Conservation (phyloP, 257 asterid genomes). For the Apocynum venetum region DNA sequence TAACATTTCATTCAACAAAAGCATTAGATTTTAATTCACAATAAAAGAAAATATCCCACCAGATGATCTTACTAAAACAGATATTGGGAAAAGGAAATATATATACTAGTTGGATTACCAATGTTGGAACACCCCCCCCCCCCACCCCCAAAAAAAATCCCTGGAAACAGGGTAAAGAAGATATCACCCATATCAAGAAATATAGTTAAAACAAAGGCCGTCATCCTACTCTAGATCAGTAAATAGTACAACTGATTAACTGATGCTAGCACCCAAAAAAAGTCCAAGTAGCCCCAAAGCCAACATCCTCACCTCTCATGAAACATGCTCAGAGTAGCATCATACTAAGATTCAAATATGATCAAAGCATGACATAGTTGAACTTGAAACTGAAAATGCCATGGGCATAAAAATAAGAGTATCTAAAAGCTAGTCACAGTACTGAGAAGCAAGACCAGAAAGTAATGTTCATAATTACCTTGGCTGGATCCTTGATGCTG, state of each 20-base stretch:
- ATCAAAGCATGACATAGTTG: not conserved
- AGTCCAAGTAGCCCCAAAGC: not conserved
- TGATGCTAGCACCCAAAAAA: not conserved
- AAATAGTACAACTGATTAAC: not conserved
- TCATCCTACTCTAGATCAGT: not conserved
- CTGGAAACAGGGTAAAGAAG: not conserved
- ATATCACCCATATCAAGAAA: not conserved
- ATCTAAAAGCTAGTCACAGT: not conserved
- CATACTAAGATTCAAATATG: not conserved
- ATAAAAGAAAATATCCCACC: not conserved
- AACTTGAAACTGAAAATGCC: not conserved
- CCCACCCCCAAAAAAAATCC: not conserved
- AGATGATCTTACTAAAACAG: not conserved
- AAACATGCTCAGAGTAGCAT: not conserved
- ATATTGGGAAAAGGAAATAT: not conserved
- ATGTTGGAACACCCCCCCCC: not conserved
- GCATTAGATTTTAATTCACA: not conserved
- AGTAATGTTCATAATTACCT: slow-evolving; percentile 42
- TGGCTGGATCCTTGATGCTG: slow-evolving; percentile 90
- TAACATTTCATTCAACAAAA: not conserved
- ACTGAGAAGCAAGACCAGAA: not conserved
- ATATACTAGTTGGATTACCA: not conserved
- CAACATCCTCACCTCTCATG: not conserved
- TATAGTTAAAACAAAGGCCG: not conserved
- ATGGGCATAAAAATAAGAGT: not conserved